Percentiles rank a stretch among this genome's conserved stretches.
Conservation (phyloP, 495 filamentous ascomycete species). For the Tuber aestivum region DNA sequence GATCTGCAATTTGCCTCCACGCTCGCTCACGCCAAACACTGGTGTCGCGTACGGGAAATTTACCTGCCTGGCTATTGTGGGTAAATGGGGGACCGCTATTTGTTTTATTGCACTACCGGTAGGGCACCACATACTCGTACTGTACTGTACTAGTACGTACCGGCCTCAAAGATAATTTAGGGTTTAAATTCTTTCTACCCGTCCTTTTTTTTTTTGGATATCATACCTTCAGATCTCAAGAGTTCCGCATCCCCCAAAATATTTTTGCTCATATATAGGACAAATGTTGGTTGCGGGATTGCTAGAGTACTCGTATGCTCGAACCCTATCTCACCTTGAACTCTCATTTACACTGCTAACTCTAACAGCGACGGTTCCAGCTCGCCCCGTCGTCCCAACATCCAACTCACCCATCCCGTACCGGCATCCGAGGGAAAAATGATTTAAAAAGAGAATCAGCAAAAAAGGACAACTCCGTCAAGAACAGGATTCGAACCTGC, state of each 20-base stretch:
- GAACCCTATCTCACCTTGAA: background rate
- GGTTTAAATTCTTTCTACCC: background rate
- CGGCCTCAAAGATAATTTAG: too few relatives aligned
- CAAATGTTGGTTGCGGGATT: background rate
- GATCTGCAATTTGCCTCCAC: too few relatives aligned
- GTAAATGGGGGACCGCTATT: too few relatives aligned
- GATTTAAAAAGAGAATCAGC: background rate
- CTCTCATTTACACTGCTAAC: background rate
- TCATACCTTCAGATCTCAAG: background rate
- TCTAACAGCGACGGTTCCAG: too few relatives aligned
- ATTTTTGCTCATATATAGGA: background rate
- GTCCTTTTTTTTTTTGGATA: background rate
- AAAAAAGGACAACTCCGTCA: slow-evolving; percentile 26
- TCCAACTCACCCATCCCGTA: background rate
- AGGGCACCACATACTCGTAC: too few relatives aligned
- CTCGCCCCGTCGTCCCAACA: background rate
- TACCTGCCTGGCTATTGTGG: too few relatives aligned
- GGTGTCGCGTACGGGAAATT: too few relatives aligned
- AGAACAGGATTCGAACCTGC: slow-evolving; percentile 43
- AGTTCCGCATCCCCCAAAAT: background rate
- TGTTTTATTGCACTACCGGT: background rate
- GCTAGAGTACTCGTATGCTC: background rate
- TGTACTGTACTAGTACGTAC: too few relatives aligned
- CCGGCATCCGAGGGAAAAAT: background rate
- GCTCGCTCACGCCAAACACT: too few relatives aligned